These are phyloP conservation scores for Apiotrichum akiyoshidainum DNA, from an alignment of 1,284 basidiomycete genomes.

Conservation along the genomic window DNA sequence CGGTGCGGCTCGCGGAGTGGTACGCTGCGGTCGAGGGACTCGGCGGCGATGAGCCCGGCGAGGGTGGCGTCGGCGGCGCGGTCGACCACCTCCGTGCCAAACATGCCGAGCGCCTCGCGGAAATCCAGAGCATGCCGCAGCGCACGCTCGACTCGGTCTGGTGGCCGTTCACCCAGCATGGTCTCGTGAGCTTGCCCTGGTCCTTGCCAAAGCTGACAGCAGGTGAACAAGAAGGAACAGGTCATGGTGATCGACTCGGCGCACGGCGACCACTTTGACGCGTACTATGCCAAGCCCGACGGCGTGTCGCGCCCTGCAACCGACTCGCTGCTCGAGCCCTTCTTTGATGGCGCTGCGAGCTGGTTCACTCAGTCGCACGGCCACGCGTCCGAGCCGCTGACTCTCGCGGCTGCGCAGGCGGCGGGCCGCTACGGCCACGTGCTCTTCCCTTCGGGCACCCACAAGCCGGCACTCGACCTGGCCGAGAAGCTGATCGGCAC, in stretches of 20 bases:
- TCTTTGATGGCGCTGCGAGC: slow-evolving; percentile 88
- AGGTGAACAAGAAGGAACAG: slow-evolving; percentile 64
- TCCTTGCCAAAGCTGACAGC: slow-evolving; percentile 13
- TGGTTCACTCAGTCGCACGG: slow-evolving; percentile 98
- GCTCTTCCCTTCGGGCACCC: slow-evolving; percentile 85
- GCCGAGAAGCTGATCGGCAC: slow-evolving; percentile 45
- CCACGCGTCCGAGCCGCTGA: slow-evolving; percentile 72
- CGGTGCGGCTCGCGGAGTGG: slow-evolving; percentile 62
- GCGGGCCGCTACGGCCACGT: slow-evolving; percentile 95
- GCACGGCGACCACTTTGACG: slow-evolving; percentile 76
- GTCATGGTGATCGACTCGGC: slow-evolving; percentile 92
- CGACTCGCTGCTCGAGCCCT: slow-evolving; percentile 59
- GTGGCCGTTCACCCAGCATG: slow-evolving; percentile 99
- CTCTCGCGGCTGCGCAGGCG: slow-evolving; percentile 81
- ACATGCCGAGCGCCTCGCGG: slow-evolving; percentile 63
- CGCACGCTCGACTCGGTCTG: slow-evolving; percentile 77
- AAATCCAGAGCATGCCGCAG: slow-evolving; percentile 72
- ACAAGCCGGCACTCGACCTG: slow-evolving; percentile 70
- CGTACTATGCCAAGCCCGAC: slow-evolving; percentile 53
- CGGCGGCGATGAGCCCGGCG: background rate
- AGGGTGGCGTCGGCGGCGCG: slow-evolving; percentile 55
- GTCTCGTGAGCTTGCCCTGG: slow-evolving; percentile 43
- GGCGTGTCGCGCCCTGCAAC: slow-evolving; percentile 25
- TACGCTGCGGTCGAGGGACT: slow-evolving; percentile 55
- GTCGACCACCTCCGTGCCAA: slow-evolving; percentile 63